phyloP scores from a whole-genome alignment of 371 early-diverging fungal genomes.

The Mortierella sp. region DNA sequence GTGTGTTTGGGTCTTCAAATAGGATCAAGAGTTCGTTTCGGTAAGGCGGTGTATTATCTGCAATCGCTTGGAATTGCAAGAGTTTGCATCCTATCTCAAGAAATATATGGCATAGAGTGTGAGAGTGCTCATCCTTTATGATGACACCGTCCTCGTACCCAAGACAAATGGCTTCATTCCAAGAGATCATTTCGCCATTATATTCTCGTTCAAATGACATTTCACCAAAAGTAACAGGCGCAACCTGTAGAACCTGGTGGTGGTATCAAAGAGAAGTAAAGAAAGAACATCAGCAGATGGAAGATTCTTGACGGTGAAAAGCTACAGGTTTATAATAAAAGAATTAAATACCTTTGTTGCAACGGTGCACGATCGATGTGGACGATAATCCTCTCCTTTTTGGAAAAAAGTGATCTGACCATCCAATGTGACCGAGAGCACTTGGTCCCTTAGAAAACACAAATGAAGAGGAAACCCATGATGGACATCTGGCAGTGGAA shows the following conservation, averaged over 20 bases:
- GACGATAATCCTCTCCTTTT: constrained; percentile 19
- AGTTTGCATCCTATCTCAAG: constrained; percentile 23
- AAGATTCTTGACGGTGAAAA: too few relatives aligned
- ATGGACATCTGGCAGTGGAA: constrained; percentile 26
- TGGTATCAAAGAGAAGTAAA: not conserved
- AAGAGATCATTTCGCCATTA: not conserved
- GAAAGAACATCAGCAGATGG: not conserved
- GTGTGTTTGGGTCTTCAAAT: constrained; percentile 32
- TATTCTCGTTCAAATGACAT: constrained; percentile 7
- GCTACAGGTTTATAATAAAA: too few relatives aligned
- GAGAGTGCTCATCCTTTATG: constrained; percentile 40
- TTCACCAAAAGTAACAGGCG: constrained; percentile 21
- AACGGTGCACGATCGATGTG: constrained; percentile 21
- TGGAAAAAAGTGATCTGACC: constrained; percentile 28
- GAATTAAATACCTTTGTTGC: constrained; percentile 22
- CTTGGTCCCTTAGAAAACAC: constrained; percentile 18
- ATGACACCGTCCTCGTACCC: constrained; percentile 33
- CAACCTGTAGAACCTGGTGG: constrained; percentile 30
- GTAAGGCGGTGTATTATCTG: constrained; percentile 11
- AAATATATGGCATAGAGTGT: constrained; percentile 13
- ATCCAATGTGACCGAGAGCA: constrained; percentile 31
- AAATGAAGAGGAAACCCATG: constrained; percentile 40
- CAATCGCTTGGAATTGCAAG: constrained; percentile 37
- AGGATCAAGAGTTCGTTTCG: constrained; percentile 41
- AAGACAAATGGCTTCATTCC: constrained; percentile 43